Evolutionary conservation across 176 grass and related monocot species (phyloP).

Genomic region (Pharus latifolius): DNA sequence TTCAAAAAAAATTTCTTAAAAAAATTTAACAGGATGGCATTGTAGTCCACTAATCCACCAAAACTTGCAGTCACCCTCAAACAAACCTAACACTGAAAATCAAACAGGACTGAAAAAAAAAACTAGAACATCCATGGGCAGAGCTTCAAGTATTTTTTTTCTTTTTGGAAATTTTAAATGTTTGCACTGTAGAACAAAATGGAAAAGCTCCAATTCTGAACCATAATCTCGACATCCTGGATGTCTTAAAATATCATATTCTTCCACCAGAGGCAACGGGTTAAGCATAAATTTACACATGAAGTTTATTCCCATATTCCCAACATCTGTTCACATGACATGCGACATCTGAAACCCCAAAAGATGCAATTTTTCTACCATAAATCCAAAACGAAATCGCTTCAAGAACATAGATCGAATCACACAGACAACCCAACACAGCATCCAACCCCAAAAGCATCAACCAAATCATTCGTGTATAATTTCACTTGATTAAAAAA

Average conservation of each 20-base stretch:
- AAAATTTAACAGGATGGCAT: constrained; percentile 42
- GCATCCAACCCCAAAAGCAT: neutral
- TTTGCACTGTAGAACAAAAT: too few species aligned
- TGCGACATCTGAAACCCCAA: neutral
- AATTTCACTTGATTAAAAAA: too few species aligned
- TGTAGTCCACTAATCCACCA: constrained; percentile 80
- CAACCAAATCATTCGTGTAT: too few species aligned
- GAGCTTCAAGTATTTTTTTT: too few species aligned
- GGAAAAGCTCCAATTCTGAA: neutral
- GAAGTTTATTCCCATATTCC: too few species aligned
- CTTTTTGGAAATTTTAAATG: too few species aligned
- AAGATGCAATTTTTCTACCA: neutral
- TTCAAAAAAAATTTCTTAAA: too few species aligned
- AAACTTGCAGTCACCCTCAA: constrained; percentile 36
- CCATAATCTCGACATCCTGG: too few species aligned
- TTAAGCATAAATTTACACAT: too few species aligned
- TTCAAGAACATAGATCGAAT: constrained; percentile 7
- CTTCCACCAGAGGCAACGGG: too few species aligned
- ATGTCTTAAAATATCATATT: too few species aligned
- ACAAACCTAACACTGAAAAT: neutral
- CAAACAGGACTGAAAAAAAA: neutral
- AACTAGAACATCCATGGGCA: neutral
- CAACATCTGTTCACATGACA: neutral
- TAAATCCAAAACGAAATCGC: neutral
- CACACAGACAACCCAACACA: neutral